Conservation (phyloP, 805 yeast species). For the Candida easanensis region DNA sequence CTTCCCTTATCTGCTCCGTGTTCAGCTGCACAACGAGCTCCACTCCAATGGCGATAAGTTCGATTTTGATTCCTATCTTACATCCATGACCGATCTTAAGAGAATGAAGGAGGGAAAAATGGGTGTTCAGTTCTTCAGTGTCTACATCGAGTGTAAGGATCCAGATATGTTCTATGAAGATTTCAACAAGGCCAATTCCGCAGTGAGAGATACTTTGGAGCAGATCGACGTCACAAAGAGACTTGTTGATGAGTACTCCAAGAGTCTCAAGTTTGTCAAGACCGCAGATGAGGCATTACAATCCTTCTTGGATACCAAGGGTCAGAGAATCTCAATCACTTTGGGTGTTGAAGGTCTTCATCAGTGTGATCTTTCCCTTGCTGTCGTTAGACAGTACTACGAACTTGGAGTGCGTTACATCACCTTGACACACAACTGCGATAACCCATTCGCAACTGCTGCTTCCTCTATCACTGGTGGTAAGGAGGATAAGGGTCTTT, state of each 20-base stretch:
- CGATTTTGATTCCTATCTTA: conserved; percentile 38
- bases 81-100: conserved; percentile 44
- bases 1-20: conserved; percentile 47
- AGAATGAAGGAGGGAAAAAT: conserved; percentile 41
- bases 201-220: conserved; percentile 52
- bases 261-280: conserved; percentile 37
- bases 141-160: conserved; percentile 41
- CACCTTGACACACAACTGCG: conserved; percentile 54
- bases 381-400: conserved; percentile 45
- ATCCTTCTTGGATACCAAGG: conserved; percentile 28
- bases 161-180: conserved; percentile 39
- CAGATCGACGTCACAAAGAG: conserved; percentile 51
- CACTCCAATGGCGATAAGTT: conserved; percentile 32
- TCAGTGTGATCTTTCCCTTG: conserved; percentile 48
- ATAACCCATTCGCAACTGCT: conserved; percentile 56
- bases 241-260: conserved; percentile 39
- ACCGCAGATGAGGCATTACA: conserved; percentile 40
- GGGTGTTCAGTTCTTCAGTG: conserved; percentile 51
- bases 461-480: conserved; percentile 48
- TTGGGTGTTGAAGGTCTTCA: conserved; percentile 57
- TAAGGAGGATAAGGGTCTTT: conserved; percentile 41
- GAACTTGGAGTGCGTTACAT: conserved; percentile 53
- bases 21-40: conserved; percentile 43
- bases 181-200: conserved; percentile 41
- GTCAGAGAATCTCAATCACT: conserved; percentile 41